phyloP scores from a whole-genome alignment of 2,329 filamentous ascomycete species.

The Paracoccidioides lutzii region DNA sequence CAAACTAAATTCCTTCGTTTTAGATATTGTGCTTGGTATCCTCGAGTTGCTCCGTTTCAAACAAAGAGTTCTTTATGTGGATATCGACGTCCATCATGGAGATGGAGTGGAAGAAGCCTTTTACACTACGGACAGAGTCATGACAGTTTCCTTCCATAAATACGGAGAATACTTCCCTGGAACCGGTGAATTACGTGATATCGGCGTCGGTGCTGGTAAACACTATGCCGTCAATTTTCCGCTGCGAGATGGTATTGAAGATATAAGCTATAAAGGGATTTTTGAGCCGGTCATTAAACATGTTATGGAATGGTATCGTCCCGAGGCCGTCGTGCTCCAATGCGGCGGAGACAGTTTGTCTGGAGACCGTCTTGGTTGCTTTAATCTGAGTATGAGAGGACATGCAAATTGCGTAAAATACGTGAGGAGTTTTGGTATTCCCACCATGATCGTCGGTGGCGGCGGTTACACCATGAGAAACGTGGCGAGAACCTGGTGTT shows the following conservation, averaged over 20 bases:
- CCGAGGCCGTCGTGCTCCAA: conserved; percentile 55
- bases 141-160: conserved; percentile 61
- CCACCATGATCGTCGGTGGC: conserved; percentile 52
- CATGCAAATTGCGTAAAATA: conserved; percentile 59
- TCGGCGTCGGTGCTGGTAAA: conserved; percentile 54
- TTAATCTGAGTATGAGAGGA: conserved; percentile 57
- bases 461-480: conserved; percentile 60
- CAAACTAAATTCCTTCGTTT: conserved; percentile 10
- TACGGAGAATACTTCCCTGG: conserved; percentile 62
- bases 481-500: conserved; percentile 48
- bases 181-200: conserved; percentile 55
- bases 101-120: conserved; percentile 61
- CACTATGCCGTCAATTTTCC: conserved; percentile 59
- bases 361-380: conserved; percentile 54
- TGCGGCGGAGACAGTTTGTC: conserved; percentile 57
- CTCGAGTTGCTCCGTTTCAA: conserved; percentile 52
- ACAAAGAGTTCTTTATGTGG: conserved; percentile 52
- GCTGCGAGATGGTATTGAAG: conserved; percentile 55
- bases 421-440: conserved; percentile 54
- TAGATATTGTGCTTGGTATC: conserved; percentile 54
- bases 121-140: conserved; percentile 58
- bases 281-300: conserved; percentile 56
- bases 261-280: conserved; percentile 53
- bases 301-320: conserved; percentile 57
- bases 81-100: conserved; percentile 55